Percentiles rank a stretch among this genome's conserved stretches.
phyloP scores from a whole-genome alignment of 202 grass and related monocot genomes.

The Bolboschoenoplectus hybrid region DNA sequence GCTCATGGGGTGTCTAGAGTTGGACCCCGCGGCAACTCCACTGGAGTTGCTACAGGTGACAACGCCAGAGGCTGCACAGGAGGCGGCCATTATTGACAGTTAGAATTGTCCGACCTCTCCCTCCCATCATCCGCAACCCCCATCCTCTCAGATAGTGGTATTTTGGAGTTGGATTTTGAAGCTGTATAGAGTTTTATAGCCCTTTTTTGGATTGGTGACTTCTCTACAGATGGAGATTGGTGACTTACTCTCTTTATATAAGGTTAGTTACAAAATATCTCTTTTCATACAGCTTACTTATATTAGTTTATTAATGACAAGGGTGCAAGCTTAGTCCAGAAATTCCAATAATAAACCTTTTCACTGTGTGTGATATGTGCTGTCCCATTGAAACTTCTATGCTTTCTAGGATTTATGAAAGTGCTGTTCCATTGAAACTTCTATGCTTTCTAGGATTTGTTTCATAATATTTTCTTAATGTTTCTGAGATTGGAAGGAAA shows the following conservation, averaged over 20 bases:
- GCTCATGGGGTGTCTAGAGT: constrained; percentile 59
- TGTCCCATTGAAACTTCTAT: constrained; percentile 1
- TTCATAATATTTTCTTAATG: background rate
- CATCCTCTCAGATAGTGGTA: constrained; percentile 6
- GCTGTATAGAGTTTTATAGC: constrained; percentile 40
- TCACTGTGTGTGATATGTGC: background rate
- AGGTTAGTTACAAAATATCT: constrained; percentile 36
- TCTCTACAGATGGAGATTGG: background rate
- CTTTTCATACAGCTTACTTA: constrained; percentile 12
- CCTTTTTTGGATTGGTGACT: constrained; percentile 1
- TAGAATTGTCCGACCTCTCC: constrained; percentile 1
- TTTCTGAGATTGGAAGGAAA: constrained; percentile 3
- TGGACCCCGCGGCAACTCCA: constrained; percentile 81
- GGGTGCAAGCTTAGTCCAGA: background rate
- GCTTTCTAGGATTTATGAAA: background rate
- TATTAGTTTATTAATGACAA: constrained; percentile 7
- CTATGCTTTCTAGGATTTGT: background rate
- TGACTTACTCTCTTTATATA: constrained; percentile 22
- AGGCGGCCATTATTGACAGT: background rate
- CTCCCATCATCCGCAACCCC: background rate
- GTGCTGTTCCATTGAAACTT: background rate
- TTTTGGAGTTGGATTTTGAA: constrained; percentile 32
- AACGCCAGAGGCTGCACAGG: background rate
- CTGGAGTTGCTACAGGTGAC: constrained; percentile 49
- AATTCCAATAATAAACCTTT: constrained; percentile 11